These are phyloP conservation scores for Neurospora sp. DNA, from an alignment of 495 filamentous ascomycete species.

Conservation along the genomic window DNA sequence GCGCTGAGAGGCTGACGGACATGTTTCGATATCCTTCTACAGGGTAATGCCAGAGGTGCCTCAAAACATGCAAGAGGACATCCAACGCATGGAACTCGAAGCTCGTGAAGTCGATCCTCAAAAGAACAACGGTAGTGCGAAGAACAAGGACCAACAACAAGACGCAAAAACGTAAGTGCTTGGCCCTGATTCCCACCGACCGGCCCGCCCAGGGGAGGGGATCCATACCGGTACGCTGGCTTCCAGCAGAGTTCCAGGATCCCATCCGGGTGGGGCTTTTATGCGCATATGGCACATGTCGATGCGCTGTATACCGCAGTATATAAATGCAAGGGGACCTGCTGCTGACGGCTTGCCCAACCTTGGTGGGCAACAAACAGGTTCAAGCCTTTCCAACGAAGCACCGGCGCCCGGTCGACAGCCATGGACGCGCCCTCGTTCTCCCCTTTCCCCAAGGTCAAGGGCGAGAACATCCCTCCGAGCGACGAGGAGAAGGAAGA, in stretches of 20 bases:
- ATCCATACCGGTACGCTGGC: neutral
- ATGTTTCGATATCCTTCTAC: constrained; percentile 6
- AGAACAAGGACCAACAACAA: constrained; percentile 4
- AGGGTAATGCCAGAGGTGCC: constrained; percentile 53
- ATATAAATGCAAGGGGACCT: constrained; percentile 9
- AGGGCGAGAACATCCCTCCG: constrained; percentile 82
- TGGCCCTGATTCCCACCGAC: neutral
- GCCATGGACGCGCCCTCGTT: constrained; percentile 60
- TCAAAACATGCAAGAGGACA: constrained; percentile 78
- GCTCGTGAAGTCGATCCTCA: constrained; percentile 40
- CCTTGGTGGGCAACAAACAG: constrained; percentile 18
- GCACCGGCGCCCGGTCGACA: constrained; percentile 12
- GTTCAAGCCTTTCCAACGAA: constrained; percentile 37
- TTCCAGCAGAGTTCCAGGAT: neutral
- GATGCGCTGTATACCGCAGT: neutral
- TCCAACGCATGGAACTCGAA: constrained; percentile 81
- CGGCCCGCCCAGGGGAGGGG: neutral
- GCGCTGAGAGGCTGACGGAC: constrained; percentile 11
- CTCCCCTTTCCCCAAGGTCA: constrained; percentile 83
- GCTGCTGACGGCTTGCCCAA: constrained; percentile 8
- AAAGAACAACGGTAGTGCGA: constrained; percentile 25
- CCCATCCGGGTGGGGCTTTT: neutral
- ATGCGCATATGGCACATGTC: neutral
- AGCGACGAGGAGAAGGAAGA: constrained; percentile 91
- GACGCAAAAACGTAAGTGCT: constrained; percentile 17